These are phyloP conservation scores for Wickerhamiella spandovensis DNA, from an alignment of 805 yeast species.

Conservation along the genomic window DNA sequence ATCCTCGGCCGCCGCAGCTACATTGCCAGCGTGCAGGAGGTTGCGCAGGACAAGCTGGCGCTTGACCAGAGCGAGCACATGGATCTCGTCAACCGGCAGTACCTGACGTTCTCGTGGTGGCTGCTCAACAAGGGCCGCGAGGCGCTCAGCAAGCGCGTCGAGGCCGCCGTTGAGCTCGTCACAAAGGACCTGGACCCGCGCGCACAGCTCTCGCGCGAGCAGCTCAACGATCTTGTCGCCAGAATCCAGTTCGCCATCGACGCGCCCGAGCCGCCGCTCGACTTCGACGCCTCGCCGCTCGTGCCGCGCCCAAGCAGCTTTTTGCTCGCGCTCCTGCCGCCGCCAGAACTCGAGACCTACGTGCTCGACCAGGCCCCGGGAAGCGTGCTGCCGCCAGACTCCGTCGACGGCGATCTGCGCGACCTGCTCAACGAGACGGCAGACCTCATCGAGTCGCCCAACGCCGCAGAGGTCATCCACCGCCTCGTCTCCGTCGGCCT, in stretches of 20 bases:
- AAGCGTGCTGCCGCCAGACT: slow-evolving; percentile 8
- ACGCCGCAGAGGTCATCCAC: slow-evolving; percentile 27
- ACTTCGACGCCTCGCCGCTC: slow-evolving; percentile 6
- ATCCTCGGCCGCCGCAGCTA: slow-evolving; percentile 79
- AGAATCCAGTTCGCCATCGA: slow-evolving; percentile 27
- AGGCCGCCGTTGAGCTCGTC: slow-evolving; percentile 41
- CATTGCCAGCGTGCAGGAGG: slow-evolving; percentile 57
- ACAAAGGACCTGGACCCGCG: slow-evolving; percentile 59
- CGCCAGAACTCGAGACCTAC: slow-evolving; percentile 37
- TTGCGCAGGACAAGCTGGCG: slow-evolving; percentile 23
- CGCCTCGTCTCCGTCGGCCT: slow-evolving; percentile 33
- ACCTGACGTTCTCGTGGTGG: slow-evolving; percentile 89
- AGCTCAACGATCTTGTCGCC: slow-evolving; percentile 33
- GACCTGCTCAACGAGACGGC: slow-evolving; percentile 32
- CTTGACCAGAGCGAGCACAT: slow-evolving; percentile 15
- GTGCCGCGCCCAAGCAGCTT: slow-evolving; percentile 13
- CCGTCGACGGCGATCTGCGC: slow-evolving; percentile 19
- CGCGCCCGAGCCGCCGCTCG: slow-evolving; percentile 12
- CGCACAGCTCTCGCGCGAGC: slow-evolving; percentile 50
- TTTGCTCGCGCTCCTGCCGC: slow-evolving; percentile 33
- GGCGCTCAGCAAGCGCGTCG: slow-evolving; percentile 39
- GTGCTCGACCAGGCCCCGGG: slow-evolving; percentile 38
- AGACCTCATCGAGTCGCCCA: slow-evolving; percentile 30
- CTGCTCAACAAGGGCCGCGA: slow-evolving; percentile 75
- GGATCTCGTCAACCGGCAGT: slow-evolving; percentile 49